Evolutionary conservation across 2,329 filamentous ascomycete genomes (phyloP).

Genomic region (Penicillium sclerotigenum): DNA sequence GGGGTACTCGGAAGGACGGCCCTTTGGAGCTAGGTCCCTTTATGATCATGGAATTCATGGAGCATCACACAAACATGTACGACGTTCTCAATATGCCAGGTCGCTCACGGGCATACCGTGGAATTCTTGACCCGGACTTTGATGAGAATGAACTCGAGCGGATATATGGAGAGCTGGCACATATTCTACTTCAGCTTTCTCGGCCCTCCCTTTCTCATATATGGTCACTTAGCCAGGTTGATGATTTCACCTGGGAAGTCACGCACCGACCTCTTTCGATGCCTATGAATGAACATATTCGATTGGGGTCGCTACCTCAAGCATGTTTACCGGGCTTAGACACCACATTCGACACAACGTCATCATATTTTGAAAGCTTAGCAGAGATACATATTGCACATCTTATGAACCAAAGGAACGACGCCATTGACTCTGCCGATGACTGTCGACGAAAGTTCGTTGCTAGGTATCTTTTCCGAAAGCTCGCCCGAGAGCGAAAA

Average conservation of each 20-base stretch:
- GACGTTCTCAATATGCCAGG: slow-evolving; percentile 9
- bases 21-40: slow-evolving; percentile 28
- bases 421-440: neutral
- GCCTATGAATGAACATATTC: neutral
- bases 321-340: neutral
- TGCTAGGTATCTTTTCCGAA: neutral
- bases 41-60: slow-evolving; percentile 35
- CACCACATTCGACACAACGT: neutral
- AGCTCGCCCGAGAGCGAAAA: neutral
- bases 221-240: neutral
- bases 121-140: slow-evolving; percentile 32
- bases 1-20: neutral
- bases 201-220: neutral
- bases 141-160: slow-evolving; percentile 31
- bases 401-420: neutral
- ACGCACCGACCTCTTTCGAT: neutral
- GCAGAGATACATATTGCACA: neutral
- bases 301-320: neutral
- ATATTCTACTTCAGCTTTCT: neutral
- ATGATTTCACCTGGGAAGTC: neutral
- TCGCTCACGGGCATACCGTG: neutral
- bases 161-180: slow-evolving; percentile 15
- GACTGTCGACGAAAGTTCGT: neutral
- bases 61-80: slow-evolving; percentile 2
- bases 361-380: neutral